Conservation (phyloP, 257 asterid species). For the Datura wrightii region DNA sequence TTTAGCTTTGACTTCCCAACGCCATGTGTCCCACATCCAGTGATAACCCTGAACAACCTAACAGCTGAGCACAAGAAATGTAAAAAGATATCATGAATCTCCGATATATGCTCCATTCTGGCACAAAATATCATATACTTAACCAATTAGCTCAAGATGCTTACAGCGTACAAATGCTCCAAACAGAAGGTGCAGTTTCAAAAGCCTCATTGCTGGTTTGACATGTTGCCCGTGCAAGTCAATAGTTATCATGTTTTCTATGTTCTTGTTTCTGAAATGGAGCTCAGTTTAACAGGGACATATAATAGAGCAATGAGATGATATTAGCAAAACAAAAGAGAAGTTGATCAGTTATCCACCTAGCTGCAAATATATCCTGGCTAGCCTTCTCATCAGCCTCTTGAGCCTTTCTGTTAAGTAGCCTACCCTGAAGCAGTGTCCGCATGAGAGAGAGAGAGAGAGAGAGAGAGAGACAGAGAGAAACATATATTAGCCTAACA, state of each 20-base stretch:
- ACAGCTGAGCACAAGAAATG: conserved; percentile 62
- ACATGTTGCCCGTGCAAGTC: conserved; percentile 98
- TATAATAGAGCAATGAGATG: background rate
- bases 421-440: conserved; percentile 65
- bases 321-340: conserved; percentile 22
- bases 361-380: conserved; percentile 71
- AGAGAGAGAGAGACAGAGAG: too few species aligned
- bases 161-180: conserved; percentile 95
- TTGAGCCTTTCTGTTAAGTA: conserved; percentile 69
- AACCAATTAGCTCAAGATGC: conserved; percentile 37
- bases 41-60: conserved; percentile 81
- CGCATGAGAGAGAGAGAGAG: background rate
- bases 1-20: conserved; percentile 89
- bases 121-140: background rate
- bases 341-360: conserved; percentile 48
- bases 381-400: conserved; percentile 96
- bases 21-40: conserved; percentile 95
- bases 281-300: conserved; percentile 35
- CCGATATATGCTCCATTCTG: conserved; percentile 14
- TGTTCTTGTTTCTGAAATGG: conserved; percentile 75
- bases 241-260: conserved; percentile 76
- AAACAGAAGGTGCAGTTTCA: conserved; percentile 92
- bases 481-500: background rate
- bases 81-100: background rate
- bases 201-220: conserved; percentile 84